phyloP scores from a whole-genome alignment of 345 rosid species.

The Rhodamnia rubescens region DNA sequence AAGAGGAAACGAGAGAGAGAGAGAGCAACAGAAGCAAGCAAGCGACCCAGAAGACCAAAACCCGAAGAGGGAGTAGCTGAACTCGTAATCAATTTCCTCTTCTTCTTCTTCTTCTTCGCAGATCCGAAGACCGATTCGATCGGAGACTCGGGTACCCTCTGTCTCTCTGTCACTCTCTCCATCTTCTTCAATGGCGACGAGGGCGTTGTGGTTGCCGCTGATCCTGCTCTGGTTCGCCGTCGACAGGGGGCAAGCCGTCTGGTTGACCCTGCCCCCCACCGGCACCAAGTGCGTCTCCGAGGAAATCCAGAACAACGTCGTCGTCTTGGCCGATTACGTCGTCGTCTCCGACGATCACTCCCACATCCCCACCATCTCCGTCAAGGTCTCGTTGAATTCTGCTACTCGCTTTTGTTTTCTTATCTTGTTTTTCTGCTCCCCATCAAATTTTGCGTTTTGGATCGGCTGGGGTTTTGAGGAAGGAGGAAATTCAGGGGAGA shows the following conservation, averaged over 20 bases:
- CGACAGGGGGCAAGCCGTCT: constrained; percentile 25
- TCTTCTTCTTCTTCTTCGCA: not conserved
- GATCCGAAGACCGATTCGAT: not conserved
- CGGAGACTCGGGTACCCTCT: not conserved
- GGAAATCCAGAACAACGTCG: constrained; percentile 75
- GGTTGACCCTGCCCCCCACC: constrained; percentile 53
- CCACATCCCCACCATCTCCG: constrained; percentile 44
- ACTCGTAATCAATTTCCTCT: not conserved
- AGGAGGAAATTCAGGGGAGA: not conserved
- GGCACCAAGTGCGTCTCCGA: constrained; percentile 87
- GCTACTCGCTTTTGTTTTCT: not conserved
- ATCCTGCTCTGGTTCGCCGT: not conserved
- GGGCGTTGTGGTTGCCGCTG: not conserved
- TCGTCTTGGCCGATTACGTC: constrained; percentile 72
- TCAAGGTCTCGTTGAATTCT: constrained; percentile 28
- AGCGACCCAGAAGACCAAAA: no score
- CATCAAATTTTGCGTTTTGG: not conserved
- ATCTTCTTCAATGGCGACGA: not conserved
- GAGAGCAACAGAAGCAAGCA: no score
- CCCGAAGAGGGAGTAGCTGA: not conserved
- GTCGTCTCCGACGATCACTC: constrained; percentile 61
- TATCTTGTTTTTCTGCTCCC: not conserved
- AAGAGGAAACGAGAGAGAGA: not conserved
- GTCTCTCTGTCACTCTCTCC: not conserved
- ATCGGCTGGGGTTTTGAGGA: not conserved